Percentiles rank a stretch among this genome's conserved stretches.
Evolutionary conservation across 306 rosid genomes (phyloP).

Genomic region (Corylus americana): DNA sequence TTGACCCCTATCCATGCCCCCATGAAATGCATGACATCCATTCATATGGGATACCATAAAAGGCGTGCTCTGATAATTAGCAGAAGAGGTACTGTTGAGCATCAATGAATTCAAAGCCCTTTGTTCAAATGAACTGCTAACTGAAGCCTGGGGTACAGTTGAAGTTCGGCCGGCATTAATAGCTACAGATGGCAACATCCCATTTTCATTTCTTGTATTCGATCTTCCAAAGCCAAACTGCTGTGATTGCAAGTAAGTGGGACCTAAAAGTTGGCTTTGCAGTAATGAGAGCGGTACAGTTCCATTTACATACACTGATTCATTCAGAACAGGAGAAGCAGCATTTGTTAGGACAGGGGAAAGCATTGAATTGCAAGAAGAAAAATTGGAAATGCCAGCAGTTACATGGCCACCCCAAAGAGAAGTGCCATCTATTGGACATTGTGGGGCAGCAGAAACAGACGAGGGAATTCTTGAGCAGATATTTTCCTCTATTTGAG

Average conservation of each 20-base stretch:
- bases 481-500: neutral
- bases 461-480: neutral
- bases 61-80: neutral
- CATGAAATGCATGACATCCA: neutral
- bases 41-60: neutral
- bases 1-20: neutral
- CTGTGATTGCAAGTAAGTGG: neutral
- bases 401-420: neutral
- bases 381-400: neutral
- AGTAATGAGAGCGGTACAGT: neutral
- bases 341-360: neutral
- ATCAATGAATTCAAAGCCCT: neutral
- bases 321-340: neutral
- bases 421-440: neutral
- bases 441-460: neutral
- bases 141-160: neutral
- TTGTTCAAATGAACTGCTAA: neutral
- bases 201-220: neutral
- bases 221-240: neutral
- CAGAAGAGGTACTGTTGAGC: neutral
- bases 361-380: neutral
- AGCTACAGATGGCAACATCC: neutral
- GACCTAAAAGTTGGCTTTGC: neutral
- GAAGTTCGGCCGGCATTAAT: neutral
- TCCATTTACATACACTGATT: neutral